Evolutionary conservation across 208 protist species (phyloP).

Genomic region (Crithidia brevicula): DNA sequence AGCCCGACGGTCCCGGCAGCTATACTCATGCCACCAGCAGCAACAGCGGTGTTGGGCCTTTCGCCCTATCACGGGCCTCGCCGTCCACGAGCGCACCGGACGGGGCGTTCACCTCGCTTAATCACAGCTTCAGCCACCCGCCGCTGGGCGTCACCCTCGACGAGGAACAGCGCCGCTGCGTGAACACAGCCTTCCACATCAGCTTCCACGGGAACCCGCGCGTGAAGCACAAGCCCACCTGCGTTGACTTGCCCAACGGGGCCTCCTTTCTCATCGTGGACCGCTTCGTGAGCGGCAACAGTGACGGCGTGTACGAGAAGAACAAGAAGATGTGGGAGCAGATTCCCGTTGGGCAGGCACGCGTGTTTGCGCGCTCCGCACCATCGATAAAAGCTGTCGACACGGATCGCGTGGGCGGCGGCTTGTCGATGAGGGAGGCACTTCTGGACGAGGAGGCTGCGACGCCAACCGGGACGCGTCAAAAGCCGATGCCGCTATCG

Average conservation of each 20-base stretch:
- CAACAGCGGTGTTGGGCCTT: not conserved
- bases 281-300: conserved; percentile 54
- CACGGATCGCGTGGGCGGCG: not conserved
- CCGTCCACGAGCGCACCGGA: not conserved
- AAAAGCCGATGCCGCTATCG: not conserved
- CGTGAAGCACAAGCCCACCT: conserved; percentile 55
- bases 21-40: not conserved
- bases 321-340: conserved; percentile 84
- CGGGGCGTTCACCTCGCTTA: not conserved
- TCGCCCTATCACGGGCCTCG: not conserved
- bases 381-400: not conserved
- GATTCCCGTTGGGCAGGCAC: conserved; percentile 69
- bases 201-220: conserved; percentile 63
- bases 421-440: not conserved
- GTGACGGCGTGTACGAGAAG: conserved; percentile 70
- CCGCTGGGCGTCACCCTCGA: conserved; percentile 30
- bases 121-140: conserved; percentile 16
- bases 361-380: conserved; percentile 48
- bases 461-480: no score
- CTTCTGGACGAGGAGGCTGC: no score
- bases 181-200: conserved; percentile 56
- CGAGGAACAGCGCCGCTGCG: conserved; percentile 42
- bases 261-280: conserved; percentile 64
- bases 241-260: conserved; percentile 48
- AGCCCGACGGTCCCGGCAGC: not conserved